Evolutionary conservation across 2,329 filamentous ascomycete species (phyloP).

Genomic region (Ceratocystis papillata): DNA sequence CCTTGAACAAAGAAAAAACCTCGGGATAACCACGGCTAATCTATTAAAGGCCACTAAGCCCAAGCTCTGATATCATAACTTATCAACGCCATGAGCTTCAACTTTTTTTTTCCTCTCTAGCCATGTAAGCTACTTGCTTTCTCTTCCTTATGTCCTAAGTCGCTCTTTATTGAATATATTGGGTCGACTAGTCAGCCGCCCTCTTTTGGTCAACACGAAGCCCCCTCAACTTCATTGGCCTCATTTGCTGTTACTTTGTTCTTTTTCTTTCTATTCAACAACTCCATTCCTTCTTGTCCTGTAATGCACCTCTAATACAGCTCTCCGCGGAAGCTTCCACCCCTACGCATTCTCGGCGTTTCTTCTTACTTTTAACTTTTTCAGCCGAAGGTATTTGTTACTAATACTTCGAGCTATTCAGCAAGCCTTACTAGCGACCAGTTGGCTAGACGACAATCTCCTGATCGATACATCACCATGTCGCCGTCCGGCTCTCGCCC

Average conservation of each 20-base stretch:
- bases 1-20: background rate
- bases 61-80: slow-evolving; percentile 16
- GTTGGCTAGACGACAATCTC: background rate
- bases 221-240: background rate
- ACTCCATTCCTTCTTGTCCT: slow-evolving; percentile 2
- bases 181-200: slow-evolving; percentile 8
- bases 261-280: background rate
- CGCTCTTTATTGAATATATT: slow-evolving; percentile 7
- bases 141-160: slow-evolving; percentile 2
- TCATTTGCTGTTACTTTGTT: background rate
- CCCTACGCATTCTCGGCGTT: slow-evolving; percentile 20
- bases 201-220: background rate
- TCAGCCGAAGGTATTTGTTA: background rate
- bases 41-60: slow-evolving; percentile 6
- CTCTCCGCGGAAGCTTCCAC: slow-evolving; percentile 22
- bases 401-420: slow-evolving; percentile 3
- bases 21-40: slow-evolving; percentile 12
- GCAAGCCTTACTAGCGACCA: background rate
- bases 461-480: slow-evolving; percentile 3
- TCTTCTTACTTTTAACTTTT: slow-evolving; percentile 6
- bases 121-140: background rate
- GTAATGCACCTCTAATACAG: slow-evolving; percentile 21
- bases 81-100: slow-evolving; percentile 1
- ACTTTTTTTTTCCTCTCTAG: slow-evolving; percentile 10
- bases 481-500: background rate